phyloP scores from a whole-genome alignment of 345 rosid species.

The Camelina neglecta region DNA sequence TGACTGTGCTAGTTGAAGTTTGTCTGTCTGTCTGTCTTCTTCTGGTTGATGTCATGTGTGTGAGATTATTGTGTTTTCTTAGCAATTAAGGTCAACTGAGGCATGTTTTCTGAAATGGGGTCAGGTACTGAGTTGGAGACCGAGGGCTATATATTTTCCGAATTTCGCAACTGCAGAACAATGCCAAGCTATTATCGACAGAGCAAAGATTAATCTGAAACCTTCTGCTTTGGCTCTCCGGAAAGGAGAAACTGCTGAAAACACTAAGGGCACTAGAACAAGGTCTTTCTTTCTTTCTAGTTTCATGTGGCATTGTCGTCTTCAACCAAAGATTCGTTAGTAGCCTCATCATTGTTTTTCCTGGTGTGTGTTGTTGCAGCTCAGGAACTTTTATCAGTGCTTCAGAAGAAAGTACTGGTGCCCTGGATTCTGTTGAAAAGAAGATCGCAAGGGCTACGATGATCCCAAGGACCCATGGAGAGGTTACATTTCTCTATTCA shows the following conservation, averaged over 20 bases:
- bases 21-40: too few relatives aligned
- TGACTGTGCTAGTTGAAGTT: neutral
- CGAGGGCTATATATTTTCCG: conserved; percentile 76
- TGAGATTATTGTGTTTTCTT: neutral
- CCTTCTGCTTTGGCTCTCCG: conserved; percentile 75
- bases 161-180: conserved; percentile 68
- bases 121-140: conserved; percentile 79
- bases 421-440: conserved; percentile 57
- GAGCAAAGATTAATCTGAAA: conserved; percentile 56
- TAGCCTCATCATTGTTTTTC: conserved; percentile 11
- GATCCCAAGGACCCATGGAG: conserved; percentile 72
- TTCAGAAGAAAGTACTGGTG: conserved; percentile 67
- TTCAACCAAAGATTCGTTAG: neutral
- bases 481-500: conserved; percentile 50
- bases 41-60: too few relatives aligned
- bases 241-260: conserved; percentile 73
- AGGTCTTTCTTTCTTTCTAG: conserved; percentile 45
- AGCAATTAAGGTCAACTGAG: neutral
- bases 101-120: neutral
- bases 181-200: conserved; percentile 56
- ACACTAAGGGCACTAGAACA: conserved; percentile 71
- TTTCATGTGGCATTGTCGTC: neutral
- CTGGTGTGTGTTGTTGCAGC: conserved; percentile 50
- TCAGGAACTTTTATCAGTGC: conserved; percentile 77
- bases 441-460: conserved; percentile 78